A percentile compares a stretch with the other conserved stretches of the same genome.
phyloP scores from a whole-genome alignment of 2,329 filamentous ascomycete genomes.

The Helminthosporium solani region DNA sequence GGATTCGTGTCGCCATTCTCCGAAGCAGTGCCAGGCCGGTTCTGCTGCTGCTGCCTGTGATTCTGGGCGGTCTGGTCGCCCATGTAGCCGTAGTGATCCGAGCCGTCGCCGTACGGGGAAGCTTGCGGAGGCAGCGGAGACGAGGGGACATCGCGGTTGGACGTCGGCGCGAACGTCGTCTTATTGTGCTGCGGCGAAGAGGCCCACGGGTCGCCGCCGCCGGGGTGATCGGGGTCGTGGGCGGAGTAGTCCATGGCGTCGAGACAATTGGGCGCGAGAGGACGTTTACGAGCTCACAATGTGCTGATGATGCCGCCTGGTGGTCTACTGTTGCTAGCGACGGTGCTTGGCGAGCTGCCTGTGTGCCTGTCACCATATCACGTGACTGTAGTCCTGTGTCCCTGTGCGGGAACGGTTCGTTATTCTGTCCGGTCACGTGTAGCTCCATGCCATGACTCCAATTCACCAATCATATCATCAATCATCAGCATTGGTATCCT shows the following conservation, averaged over 20 bases:
- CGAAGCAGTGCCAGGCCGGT: slow-evolving; percentile 27
- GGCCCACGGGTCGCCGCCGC: slow-evolving; percentile 64
- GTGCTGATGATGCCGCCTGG: slow-evolving; percentile 5
- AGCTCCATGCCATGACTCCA: not conserved
- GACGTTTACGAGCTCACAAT: slow-evolving; percentile 20
- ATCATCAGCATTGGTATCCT: slow-evolving; percentile 6
- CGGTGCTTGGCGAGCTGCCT: slow-evolving; percentile 19
- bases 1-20: slow-evolving; percentile 41
- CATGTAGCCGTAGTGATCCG: slow-evolving; percentile 39
- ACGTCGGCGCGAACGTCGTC: slow-evolving; percentile 49
- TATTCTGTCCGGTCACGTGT: slow-evolving; percentile 9
- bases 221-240: slow-evolving; percentile 59
- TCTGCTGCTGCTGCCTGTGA: no score
- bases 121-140: slow-evolving; percentile 44
- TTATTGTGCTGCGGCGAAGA: slow-evolving; percentile 57
- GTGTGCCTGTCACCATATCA: no score
- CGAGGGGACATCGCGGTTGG: slow-evolving; percentile 43
- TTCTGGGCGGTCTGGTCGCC: slow-evolving; percentile 31
- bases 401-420: not conserved
- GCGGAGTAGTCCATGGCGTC: slow-evolving; percentile 65
- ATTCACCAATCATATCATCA: no score
- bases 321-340: slow-evolving; percentile 13
- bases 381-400: no score
- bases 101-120: slow-evolving; percentile 41
- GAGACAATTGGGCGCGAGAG: slow-evolving; percentile 24